Percentiles rank a stretch among this genome's conserved stretches.
These are phyloP conservation scores for Andrographis paniculata DNA, from an alignment of 305 asterid species.

Conservation along the genomic window DNA sequence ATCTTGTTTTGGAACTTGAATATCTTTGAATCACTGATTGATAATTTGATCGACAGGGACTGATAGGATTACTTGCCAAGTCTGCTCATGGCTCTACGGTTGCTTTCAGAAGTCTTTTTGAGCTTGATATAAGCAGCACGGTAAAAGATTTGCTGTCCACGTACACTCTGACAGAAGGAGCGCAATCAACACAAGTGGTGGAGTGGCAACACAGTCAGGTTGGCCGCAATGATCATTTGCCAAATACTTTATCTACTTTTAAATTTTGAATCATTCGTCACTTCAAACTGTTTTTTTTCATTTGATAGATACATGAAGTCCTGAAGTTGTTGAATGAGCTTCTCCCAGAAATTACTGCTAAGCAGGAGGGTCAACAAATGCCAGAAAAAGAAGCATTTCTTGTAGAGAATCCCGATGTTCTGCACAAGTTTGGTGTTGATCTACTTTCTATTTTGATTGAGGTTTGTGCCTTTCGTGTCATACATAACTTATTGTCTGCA, in stretches of 20 bases:
- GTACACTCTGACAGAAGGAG: slow-evolving; percentile 52
- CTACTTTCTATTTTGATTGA: slow-evolving; percentile 74
- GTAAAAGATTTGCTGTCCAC: slow-evolving; percentile 63
- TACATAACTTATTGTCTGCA: slow-evolving; percentile 2
- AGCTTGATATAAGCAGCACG: slow-evolving; percentile 63
- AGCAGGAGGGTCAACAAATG: slow-evolving; percentile 36
- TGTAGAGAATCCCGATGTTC: slow-evolving; percentile 58
- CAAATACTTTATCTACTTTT: not conserved
- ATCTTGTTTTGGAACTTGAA: not conserved
- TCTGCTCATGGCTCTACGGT: slow-evolving; percentile 69
- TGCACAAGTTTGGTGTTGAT: slow-evolving; percentile 73
- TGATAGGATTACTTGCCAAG: slow-evolving; percentile 78
- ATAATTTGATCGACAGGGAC: slow-evolving; percentile 53
- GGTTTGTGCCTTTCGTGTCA: slow-evolving; percentile 38
- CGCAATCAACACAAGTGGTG: slow-evolving; percentile 40
- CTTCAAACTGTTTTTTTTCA: slow-evolving; percentile 11
- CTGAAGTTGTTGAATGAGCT: slow-evolving; percentile 80
- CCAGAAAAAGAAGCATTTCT: slow-evolving; percentile 65
- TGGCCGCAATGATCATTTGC: slow-evolving; percentile 11
- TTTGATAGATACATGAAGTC: slow-evolving; percentile 62
- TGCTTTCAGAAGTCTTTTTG: slow-evolving; percentile 78
- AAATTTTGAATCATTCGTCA: slow-evolving; percentile 4
- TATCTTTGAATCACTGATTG: slow-evolving; percentile 14
- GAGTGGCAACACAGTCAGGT: slow-evolving; percentile 81
- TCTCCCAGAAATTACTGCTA: slow-evolving; percentile 53